A percentile compares a stretch with the other conserved stretches of the same genome.
Evolutionary conservation across 2,329 filamentous ascomycete species (phyloP).

Genomic region (Drechslerella stenobrocha): DNA sequence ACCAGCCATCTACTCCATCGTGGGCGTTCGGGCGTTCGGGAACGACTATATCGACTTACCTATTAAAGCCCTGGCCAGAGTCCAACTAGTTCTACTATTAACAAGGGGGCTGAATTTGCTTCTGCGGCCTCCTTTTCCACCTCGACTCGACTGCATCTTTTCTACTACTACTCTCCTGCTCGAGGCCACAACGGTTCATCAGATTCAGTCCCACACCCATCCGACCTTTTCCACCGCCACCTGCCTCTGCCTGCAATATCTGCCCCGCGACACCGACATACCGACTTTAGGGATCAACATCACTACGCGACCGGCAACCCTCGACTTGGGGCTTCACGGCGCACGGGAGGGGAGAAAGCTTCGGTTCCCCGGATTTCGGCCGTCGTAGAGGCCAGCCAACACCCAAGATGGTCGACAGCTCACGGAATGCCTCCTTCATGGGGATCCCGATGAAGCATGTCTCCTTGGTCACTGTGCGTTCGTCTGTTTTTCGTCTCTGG

Average conservation of each 20-base stretch:
- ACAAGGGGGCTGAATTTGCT: too few species aligned
- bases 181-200: too few species aligned
- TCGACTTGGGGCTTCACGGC: background rate
- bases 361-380: conserved; percentile 19
- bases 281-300: background rate
- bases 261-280: background rate
- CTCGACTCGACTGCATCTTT: too few species aligned
- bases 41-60: too few species aligned
- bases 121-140: too few species aligned
- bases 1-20: too few species aligned
- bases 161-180: too few species aligned
- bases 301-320: background rate
- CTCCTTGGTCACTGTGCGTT: conserved; percentile 66
- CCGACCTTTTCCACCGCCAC: too few species aligned
- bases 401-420: conserved; percentile 50
- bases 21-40: too few species aligned
- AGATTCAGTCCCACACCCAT: too few species aligned
- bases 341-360: conserved; percentile 15
- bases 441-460: conserved; percentile 71
- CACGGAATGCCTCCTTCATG: conserved; percentile 57
- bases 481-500: conserved; percentile 11
- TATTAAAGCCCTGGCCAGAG: too few species aligned
- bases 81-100: too few species aligned
- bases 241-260: background rate
- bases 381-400: conserved; percentile 34